These are phyloP conservation scores for Phytophthora pisi DNA, from an alignment of 352 stramenopile species.

Conservation along the genomic window DNA sequence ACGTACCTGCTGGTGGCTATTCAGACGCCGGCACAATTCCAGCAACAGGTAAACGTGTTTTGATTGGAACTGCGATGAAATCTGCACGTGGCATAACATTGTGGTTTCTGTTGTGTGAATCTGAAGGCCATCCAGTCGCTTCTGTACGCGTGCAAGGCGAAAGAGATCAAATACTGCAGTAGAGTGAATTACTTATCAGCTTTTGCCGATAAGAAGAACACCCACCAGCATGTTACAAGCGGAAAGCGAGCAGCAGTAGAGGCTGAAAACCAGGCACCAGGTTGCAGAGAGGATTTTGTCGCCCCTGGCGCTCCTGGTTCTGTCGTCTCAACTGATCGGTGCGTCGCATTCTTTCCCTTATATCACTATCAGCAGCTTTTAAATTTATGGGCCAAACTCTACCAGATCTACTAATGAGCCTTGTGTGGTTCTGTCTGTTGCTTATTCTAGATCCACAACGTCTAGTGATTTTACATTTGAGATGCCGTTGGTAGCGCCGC, in stretches of 20 bases:
- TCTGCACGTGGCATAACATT: not conserved
- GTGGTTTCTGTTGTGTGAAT: no score
- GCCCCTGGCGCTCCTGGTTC: not conserved
- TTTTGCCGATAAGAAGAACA: slow-evolving; percentile 27
- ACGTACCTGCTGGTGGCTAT: slow-evolving; percentile 73
- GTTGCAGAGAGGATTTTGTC: slow-evolving; percentile 12
- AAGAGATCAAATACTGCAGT: slow-evolving; percentile 61
- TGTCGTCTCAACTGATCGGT: not conserved
- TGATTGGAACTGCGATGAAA: not conserved
- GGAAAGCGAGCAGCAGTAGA: slow-evolving; percentile 1
- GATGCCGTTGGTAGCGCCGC: slow-evolving; percentile 4
- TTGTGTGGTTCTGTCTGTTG: not conserved
- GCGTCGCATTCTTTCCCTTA: not conserved
- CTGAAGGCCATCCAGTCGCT: slow-evolving; percentile 58
- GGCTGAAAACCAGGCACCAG: slow-evolving; percentile 11
- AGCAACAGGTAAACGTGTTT: slow-evolving; percentile 57
- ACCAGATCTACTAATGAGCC: not conserved
- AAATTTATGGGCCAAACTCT: slow-evolving; percentile 10
- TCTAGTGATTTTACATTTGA: slow-evolving; percentile 40
- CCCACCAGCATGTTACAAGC: slow-evolving; percentile 2
- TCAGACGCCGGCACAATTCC: slow-evolving; percentile 54
- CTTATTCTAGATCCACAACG: slow-evolving; percentile 34
- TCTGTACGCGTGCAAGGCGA: slow-evolving; percentile 81
- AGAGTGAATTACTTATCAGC: slow-evolving; percentile 40
- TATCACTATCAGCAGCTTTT: slow-evolving; percentile 11